Evolutionary conservation across 768 basidiomycete species (phyloP), one percentile per base, ranked within the genome.

Genomic region (Rhodotorula graminis): DNA sequence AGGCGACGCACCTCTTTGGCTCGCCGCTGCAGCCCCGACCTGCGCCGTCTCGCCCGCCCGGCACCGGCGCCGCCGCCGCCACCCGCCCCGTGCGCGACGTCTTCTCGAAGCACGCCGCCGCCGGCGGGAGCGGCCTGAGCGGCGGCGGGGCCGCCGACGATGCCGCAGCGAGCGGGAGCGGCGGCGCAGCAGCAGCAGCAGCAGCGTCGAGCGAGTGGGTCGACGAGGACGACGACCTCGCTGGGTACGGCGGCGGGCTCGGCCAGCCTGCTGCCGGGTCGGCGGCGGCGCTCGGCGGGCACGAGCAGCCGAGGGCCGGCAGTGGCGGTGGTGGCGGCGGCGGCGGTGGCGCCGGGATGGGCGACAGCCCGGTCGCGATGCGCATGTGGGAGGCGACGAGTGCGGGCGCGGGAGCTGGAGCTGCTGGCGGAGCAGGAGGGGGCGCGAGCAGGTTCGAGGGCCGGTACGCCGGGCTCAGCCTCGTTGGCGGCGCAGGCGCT

Each of bases 1-100:
- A 77, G 64, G 42, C 66, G 27, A 73, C 69, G 27, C 75, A 77
- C 61, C 65, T 77, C 57, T 79, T 79, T 49, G 73, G 75, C 56
- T 73, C 78, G 23, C 78, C 78, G 2, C 42, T 61, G 0, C 72
- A 72, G 60, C 73, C 76, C 1, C 71, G 31, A 25, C 49, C 69
- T 6, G 50, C 47, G 8, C 53, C 63, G 33, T 18, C 61, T 4
- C 18, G 21, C 31, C 31, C 52, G 44, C 57, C 9, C 25, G 40
- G 31, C n/a, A n/a, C n/a, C n/a, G n/a, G n/a, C 57, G 42, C 19
- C 57, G 57, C 29, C 19, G 10, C 37, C 57, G 33, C 37, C 37
- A 9, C 40, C 2, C 59, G 33, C 2, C 40, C 37, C 27, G 31
- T 73, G 12, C 61, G 78, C 37, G 73, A 78, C 60, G 76, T 78